phyloP scores from a whole-genome alignment of 345 rosid genomes.

The Camelina sativa region DNA sequence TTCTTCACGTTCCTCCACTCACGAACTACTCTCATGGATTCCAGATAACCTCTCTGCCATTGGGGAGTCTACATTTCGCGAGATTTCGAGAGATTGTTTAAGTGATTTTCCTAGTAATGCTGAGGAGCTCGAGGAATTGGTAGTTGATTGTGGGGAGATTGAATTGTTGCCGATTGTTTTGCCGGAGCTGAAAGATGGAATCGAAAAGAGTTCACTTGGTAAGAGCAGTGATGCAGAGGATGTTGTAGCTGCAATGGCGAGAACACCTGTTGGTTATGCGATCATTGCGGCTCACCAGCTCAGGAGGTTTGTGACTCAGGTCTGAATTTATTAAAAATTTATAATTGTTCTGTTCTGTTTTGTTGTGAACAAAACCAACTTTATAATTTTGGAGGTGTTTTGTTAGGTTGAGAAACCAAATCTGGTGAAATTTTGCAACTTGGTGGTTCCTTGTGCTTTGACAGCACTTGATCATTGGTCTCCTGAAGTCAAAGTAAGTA shows the following conservation, averaged over 20 bases:
- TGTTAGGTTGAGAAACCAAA: constrained; percentile 62
- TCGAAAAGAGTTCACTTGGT: constrained; percentile 71
- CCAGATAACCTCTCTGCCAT: constrained; percentile 46
- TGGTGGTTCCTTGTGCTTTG: constrained; percentile 90
- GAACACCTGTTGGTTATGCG: constrained; percentile 71
- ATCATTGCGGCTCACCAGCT: constrained; percentile 77
- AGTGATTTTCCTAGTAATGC: constrained; percentile 31
- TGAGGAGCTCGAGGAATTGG: constrained; percentile 42
- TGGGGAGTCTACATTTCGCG: constrained; percentile 49
- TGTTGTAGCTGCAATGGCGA: constrained; percentile 61
- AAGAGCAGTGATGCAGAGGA: constrained; percentile 58
- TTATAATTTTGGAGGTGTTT: constrained; percentile 9
- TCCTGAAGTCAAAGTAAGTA: constrained; percentile 79
- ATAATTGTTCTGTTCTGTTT: neutral
- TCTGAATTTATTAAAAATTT: constrained; percentile 25
- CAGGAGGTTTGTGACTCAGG: constrained; percentile 89
- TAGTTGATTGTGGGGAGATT: constrained; percentile 42
- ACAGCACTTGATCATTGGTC: constrained; percentile 96
- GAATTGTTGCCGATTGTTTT: constrained; percentile 63
- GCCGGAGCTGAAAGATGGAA: constrained; percentile 61
- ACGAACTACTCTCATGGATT: constrained; percentile 77
- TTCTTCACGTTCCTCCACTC: constrained; percentile 57
- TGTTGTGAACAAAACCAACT: constrained; percentile 13
- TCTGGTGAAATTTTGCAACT: constrained; percentile 62
- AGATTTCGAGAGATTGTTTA: constrained; percentile 49